These are phyloP conservation scores for Apiotrichum brassicae DNA, from an alignment of 1,284 basidiomycete species.

Conservation along the genomic window DNA sequence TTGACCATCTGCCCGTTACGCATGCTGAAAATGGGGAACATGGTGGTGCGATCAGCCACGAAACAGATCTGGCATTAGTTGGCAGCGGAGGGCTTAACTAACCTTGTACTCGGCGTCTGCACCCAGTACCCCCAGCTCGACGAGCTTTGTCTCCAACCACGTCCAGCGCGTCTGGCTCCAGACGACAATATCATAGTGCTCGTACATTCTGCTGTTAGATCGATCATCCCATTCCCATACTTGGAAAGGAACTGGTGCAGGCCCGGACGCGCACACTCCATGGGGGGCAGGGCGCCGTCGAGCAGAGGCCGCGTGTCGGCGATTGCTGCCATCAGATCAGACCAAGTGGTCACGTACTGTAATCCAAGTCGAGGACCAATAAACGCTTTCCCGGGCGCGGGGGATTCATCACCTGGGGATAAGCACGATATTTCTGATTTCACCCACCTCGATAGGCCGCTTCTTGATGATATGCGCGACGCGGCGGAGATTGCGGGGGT, in stretches of 20 bases:
- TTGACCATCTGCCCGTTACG: conserved; percentile 66
- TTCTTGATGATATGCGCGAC: conserved; percentile 64
- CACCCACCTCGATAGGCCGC: conserved; percentile 47
- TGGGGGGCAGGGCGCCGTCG: conserved; percentile 65
- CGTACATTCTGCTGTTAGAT: conserved; percentile 54
- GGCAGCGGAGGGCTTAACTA: conserved; percentile 9
- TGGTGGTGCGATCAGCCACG: conserved; percentile 77
- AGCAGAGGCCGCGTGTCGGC: conserved; percentile 75
- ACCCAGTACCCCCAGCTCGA: conserved; percentile 79
- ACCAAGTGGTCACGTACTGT: conserved; percentile 53
- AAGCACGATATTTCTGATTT: background rate
- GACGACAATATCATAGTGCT: conserved; percentile 76
- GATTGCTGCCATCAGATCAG: conserved; percentile 54
- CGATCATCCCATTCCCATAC: conserved; percentile 24
- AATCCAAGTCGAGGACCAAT: conserved; percentile 81
- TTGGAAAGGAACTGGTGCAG: conserved; percentile 69
- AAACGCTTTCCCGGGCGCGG: conserved; percentile 68
- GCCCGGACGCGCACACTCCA: conserved; percentile 71
- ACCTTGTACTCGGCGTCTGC: conserved; percentile 63
- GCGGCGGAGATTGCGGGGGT: conserved; percentile 70
- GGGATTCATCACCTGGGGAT: conserved; percentile 61
- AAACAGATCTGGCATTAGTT: conserved; percentile 24
- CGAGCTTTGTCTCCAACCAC: conserved; percentile 84
- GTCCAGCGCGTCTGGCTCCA: conserved; percentile 79
- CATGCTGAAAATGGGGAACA: conserved; percentile 73